Percentiles rank a stretch among this genome's conserved stretches.
phyloP scores from a whole-genome alignment of 1,139 yeast species.

The Hyphopichia fennica region DNA sequence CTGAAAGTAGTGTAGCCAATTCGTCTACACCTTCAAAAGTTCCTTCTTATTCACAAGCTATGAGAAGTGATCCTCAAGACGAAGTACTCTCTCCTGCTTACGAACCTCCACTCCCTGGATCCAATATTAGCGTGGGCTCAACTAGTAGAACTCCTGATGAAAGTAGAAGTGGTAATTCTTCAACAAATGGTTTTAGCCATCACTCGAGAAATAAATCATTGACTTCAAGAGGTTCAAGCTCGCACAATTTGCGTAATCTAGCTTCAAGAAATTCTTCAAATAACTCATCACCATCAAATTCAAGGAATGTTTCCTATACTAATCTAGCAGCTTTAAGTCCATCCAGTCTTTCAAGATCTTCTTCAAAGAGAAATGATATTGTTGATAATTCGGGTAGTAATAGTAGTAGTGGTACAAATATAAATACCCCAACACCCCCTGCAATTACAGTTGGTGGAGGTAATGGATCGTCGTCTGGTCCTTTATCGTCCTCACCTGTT shows the following conservation, averaged over 20 bases:
- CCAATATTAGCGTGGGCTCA: conserved; percentile 32
- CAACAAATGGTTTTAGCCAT: conserved; percentile 6
- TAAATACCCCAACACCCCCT: conserved; percentile 2
- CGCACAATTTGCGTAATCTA: conserved; percentile 16
- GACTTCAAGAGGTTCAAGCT: conserved; percentile 21
- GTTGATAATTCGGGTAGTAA: not conserved
- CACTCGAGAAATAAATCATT: conserved; percentile 10
- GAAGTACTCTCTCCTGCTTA: conserved; percentile 65
- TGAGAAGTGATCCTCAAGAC: conserved; percentile 46
- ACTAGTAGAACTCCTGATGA: conserved; percentile 24
- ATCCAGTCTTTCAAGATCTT: conserved; percentile 9
- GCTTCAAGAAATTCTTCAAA: conserved; percentile 17
- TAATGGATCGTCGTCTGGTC: not conserved
- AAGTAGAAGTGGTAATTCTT: conserved; percentile 1
- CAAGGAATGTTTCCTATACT: conserved; percentile 27
- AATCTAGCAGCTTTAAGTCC: conserved; percentile 14
- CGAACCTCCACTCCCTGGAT: conserved; percentile 53
- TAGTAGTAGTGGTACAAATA: conserved; percentile 3
- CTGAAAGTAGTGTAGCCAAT: conserved; percentile 28
- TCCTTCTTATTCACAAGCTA: conserved; percentile 82
- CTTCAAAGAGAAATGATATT: conserved; percentile 10
- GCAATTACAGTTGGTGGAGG: not conserved
- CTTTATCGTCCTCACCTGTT: conserved; percentile 6
- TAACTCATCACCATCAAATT: conserved; percentile 28
- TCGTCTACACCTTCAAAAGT: conserved; percentile 53